phyloP scores from a whole-genome alignment of 495 filamentous ascomycete species.

The Penicillium waksmanii region DNA sequence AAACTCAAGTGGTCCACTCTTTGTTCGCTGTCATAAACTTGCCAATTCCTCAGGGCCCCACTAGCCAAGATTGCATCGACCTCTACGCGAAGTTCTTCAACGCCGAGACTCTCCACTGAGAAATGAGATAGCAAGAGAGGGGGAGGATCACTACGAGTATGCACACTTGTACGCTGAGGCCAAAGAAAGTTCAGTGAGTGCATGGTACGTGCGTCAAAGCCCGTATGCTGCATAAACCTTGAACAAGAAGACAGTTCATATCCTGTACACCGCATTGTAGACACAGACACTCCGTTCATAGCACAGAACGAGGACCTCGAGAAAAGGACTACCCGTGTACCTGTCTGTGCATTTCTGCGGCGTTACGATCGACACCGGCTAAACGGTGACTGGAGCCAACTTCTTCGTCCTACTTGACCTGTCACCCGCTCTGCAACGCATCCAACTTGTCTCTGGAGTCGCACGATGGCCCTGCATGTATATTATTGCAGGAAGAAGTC shows the following conservation, averaged over 20 bases:
- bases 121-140: not conserved
- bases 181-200: too few relatives aligned
- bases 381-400: not conserved
- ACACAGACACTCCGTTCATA: not conserved
- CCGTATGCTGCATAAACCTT: too few relatives aligned
- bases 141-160: too few relatives aligned
- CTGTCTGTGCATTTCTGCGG: constrained; percentile 9
- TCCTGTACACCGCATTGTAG: not conserved
- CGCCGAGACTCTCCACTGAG: not conserved
- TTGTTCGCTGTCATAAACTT: constrained; percentile 18
- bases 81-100: not conserved
- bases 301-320: not conserved
- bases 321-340: not conserved
- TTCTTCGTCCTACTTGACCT: constrained; percentile 10
- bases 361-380: constrained; percentile 12
- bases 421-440: not conserved
- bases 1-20: constrained; percentile 12
- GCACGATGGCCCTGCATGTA: constrained; percentile 3
- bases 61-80: constrained; percentile 6
- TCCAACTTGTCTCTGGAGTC: constrained; percentile 1
- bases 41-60: constrained; percentile 10
- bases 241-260: not conserved
- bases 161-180: too few relatives aligned
- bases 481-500: not conserved
- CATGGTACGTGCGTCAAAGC: too few relatives aligned